A percentile compares a stretch with the other conserved stretches of the same genome.
Conservation (phyloP, 805 yeast species). For the Henningerozyma blattae region DNA sequence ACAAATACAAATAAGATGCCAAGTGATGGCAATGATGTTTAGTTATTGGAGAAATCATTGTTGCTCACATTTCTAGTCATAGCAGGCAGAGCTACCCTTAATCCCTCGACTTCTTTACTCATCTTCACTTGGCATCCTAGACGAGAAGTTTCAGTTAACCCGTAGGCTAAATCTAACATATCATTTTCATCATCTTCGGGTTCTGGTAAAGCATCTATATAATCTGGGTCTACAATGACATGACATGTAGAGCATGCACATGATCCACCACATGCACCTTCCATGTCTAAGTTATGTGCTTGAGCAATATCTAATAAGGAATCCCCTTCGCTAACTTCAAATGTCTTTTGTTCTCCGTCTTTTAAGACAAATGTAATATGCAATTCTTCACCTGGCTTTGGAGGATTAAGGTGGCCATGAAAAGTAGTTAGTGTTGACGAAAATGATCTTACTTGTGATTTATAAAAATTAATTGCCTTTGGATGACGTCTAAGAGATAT, state of each 20-base stretch:
- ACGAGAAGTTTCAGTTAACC: constrained; percentile 91
- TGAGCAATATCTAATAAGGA: constrained; percentile 89
- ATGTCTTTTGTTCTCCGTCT: constrained; percentile 73
- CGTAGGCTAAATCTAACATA: constrained; percentile 96
- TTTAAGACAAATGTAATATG: constrained; percentile 82
- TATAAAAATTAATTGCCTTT: too few relatives aligned
- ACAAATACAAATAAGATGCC: too few relatives aligned
- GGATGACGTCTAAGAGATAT: too few relatives aligned
- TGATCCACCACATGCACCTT: constrained; percentile 97
- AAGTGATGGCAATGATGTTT: too few relatives aligned
- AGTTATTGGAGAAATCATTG: too few relatives aligned
- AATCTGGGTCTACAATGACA: constrained; percentile 90
- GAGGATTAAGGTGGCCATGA: constrained; percentile 86
- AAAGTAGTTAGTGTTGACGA: constrained; percentile 13
- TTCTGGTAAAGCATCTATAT: constrained; percentile 81
- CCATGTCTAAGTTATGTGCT: constrained; percentile 88
- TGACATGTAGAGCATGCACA: constrained; percentile 99
- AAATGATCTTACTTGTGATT: too few relatives aligned
- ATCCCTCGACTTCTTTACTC: constrained; percentile 84
- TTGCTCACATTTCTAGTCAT: constrained; percentile 90
- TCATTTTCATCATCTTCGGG: constrained; percentile 98
- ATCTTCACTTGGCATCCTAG: constrained; percentile 88
- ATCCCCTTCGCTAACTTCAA: constrained; percentile 89
- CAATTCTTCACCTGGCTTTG: constrained; percentile 86
- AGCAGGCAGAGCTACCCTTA: constrained; percentile 91